Conservation (phyloP, 176 grass and related monocot species). For the Ensete ventricosum region DNA sequence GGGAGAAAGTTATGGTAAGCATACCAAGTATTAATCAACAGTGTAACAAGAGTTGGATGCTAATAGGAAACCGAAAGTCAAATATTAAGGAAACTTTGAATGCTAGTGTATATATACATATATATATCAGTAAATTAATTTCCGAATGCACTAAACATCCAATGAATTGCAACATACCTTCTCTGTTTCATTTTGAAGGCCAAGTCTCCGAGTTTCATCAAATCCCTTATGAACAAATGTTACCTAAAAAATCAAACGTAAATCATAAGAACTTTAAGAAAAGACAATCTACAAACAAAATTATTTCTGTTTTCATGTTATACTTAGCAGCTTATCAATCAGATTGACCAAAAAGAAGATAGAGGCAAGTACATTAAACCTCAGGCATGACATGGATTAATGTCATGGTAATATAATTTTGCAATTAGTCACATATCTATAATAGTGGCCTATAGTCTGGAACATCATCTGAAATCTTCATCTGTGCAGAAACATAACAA, state of each 20-base stretch:
- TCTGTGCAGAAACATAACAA: background rate
- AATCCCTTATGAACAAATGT: conserved; percentile 98
- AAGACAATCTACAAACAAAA: background rate
- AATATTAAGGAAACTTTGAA: background rate
- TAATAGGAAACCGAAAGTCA: background rate
- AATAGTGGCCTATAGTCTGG: background rate
- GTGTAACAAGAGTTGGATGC: background rate
- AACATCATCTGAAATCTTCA: background rate
- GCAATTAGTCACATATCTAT: background rate
- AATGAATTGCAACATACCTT: conserved; percentile 33
- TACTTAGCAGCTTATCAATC: no score
- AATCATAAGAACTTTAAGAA: conserved; percentile 8
- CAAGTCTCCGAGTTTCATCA: conserved; percentile 90
- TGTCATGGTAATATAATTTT: background rate
- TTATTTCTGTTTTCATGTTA: no score
- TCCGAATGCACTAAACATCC: background rate
- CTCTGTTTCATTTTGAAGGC: conserved; percentile 82
- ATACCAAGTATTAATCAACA: background rate
- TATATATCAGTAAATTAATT: background rate
- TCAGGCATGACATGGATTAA: no score
- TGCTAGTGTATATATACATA: background rate
- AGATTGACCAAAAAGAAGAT: no score
- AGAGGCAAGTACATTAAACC: no score
- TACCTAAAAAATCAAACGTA: conserved; percentile 32
- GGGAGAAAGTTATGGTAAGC: background rate